Evolutionary conservation across 306 rosid genomes (phyloP), one percentile per base, ranked within the genome.

Genomic region (Vigna trinervia): DNA sequence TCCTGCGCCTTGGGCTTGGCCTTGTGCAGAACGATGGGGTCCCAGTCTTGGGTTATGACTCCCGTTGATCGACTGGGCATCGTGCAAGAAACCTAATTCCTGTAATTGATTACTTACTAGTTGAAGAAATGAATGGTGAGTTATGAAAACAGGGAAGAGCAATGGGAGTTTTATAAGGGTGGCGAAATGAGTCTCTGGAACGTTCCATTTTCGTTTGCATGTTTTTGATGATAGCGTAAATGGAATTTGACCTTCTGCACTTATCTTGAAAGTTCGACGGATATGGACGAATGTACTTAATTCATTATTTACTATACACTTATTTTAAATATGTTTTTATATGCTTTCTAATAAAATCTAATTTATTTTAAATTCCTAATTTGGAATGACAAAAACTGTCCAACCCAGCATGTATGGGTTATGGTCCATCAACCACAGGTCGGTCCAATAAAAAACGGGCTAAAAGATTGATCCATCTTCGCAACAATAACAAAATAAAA

Each of bases 11-110:
- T 88, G 5, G 96, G 90, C 80, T 77, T 87, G 0, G 87, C 57
- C 84, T 86, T 90, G 88, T 86, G 90, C 6, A 91, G 85, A 9
- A 88, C 88, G 8, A 89, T 85, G 0, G 98, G 96, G 6, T 93
- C 89, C 97, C 98, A 91, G 61, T 93, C 98, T 60, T 91, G 98
- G 0, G 46, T 12, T 6, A 93, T 72, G 14, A 84, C 77, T 60
- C 93, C 97, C 0, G 92, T 70, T 46, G 81, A 78, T 76, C 98
- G 81, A 58, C 76, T 41, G n/a, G 95, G 93, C 98, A 50, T 50
- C 3, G 20, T 15, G 6, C n/a, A 47, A 47, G 52, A 47, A 3
- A 12, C n/a, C 6, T 1, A 13, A 50, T 2, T 15, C 22, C 50
- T 13, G 3, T 0, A 7, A 11, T 12, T 12, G 50, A 45, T 41